Evolutionary conservation across 768 basidiomycete species (phyloP).

Genomic region (Lactifluus echinatus): DNA sequence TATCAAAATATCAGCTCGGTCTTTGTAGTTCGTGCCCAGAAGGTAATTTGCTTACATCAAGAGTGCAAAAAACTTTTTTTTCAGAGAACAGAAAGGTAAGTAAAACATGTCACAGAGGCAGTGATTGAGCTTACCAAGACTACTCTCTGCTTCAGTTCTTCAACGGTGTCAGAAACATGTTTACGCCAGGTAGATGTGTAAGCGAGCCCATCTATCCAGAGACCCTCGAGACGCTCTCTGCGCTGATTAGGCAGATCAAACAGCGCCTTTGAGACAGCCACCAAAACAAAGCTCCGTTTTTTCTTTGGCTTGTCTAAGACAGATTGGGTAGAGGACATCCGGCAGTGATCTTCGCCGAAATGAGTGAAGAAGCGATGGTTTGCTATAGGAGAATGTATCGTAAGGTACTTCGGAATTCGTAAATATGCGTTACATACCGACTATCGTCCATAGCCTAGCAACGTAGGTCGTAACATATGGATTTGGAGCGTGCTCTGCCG

Average conservation of each 20-base stretch:
- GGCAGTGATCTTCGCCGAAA: slow-evolving; percentile 3
- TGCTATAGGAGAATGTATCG: neutral
- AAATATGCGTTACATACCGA: neutral
- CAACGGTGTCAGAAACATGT: neutral
- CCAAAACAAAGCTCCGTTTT: neutral
- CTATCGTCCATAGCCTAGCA: neutral
- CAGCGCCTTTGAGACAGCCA: neutral
- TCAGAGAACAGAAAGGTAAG: neutral
- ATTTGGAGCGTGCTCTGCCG: neutral
- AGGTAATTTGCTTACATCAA: neutral
- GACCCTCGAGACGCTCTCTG: neutral
- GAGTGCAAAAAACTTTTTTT: neutral
- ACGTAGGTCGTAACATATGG: neutral
- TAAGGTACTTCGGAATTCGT: neutral
- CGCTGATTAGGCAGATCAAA: slow-evolving; percentile 1
- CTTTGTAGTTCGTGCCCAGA: too few species aligned
- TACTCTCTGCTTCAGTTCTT: neutral
- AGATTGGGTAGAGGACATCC: neutral
- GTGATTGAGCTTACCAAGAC: neutral
- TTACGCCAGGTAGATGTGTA: slow-evolving; percentile 4
- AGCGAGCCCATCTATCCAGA: slow-evolving; percentile 1
- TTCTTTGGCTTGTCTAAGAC: neutral
- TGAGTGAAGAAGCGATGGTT: slow-evolving; percentile 6
- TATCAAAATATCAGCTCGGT: neutral
- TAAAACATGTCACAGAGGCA: neutral